phyloP scores from a whole-genome alignment of 169 alveolate genomes.

The Perkinsus olseni region DNA sequence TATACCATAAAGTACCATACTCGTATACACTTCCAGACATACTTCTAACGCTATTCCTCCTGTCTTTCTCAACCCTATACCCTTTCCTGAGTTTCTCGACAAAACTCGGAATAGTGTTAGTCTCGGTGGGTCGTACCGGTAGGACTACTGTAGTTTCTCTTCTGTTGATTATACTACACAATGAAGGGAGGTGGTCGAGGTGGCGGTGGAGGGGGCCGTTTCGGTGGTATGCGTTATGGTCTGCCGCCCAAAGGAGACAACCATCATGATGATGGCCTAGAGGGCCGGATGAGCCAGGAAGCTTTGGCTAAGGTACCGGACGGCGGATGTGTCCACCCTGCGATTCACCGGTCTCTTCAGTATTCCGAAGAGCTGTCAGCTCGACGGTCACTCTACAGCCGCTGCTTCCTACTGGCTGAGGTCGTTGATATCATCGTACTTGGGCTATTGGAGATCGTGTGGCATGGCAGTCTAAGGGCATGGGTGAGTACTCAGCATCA shows the following conservation, averaged over 20 bases:
- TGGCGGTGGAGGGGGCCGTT: neutral
- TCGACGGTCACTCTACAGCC: neutral
- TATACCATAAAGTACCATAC: neutral
- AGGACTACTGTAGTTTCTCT: neutral
- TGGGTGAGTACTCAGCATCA: neutral
- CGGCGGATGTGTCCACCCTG: neutral
- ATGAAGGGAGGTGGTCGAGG: neutral
- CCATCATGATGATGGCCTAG: neutral
- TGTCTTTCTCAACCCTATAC: neutral
- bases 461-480: neutral
- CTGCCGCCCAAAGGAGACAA: neutral
- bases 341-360: neutral
- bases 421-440: neutral
- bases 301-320: neutral
- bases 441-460: neutral
- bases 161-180: no score
- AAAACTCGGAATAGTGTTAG: neutral
- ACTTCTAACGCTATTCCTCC: neutral
- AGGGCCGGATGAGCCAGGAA: neutral
- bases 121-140: neutral
- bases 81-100: neutral
- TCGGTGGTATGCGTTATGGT: neutral
- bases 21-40: neutral
- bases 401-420: neutral
- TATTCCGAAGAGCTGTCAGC: neutral